Conservation (phyloP, 371 early-diverging fungal species). For the Coemansia sp. region DNA sequence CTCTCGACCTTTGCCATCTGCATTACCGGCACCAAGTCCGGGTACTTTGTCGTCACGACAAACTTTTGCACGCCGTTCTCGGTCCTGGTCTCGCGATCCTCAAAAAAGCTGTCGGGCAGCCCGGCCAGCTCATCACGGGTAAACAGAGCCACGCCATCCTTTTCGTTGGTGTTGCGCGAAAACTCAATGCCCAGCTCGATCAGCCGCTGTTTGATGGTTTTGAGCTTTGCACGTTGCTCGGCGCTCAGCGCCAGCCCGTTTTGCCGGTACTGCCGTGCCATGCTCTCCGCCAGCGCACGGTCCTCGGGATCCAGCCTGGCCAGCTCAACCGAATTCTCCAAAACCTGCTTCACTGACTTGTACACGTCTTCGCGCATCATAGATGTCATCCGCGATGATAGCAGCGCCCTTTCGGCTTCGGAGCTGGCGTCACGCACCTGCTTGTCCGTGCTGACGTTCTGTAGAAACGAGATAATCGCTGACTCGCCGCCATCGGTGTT, state of each 20-base stretch:
- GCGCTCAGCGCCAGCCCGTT: conserved; percentile 68
- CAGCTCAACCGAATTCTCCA: conserved; percentile 53
- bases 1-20: conserved; percentile 61
- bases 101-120: conserved; percentile 67
- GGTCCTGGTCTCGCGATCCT: conserved; percentile 52
- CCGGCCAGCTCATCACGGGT: conserved; percentile 69
- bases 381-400: conserved; percentile 66
- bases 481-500: conserved; percentile 50
- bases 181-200: conserved; percentile 67
- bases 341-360: conserved; percentile 56
- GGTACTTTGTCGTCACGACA: conserved; percentile 74
- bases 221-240: conserved; percentile 60
- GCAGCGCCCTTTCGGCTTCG: conserved; percentile 59
- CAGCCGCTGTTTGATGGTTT: conserved; percentile 61
- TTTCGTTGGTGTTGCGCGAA: conserved; percentile 62
- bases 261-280: conserved; percentile 61
- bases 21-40: conserved; percentile 57
- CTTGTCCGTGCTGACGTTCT: conserved; percentile 65
- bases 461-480: conserved; percentile 57
- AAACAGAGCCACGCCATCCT: conserved; percentile 48
- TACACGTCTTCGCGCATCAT: conserved; percentile 77
- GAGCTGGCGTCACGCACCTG: conserved; percentile 68
- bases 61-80: conserved; percentile 60
- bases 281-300: conserved; percentile 60
- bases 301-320: conserved; percentile 57